A percentile compares a stretch with the other conserved stretches of the same genome.
phyloP scores from a whole-genome alignment of 1,284 basidiomycete species.

The Wallemia hederae region DNA sequence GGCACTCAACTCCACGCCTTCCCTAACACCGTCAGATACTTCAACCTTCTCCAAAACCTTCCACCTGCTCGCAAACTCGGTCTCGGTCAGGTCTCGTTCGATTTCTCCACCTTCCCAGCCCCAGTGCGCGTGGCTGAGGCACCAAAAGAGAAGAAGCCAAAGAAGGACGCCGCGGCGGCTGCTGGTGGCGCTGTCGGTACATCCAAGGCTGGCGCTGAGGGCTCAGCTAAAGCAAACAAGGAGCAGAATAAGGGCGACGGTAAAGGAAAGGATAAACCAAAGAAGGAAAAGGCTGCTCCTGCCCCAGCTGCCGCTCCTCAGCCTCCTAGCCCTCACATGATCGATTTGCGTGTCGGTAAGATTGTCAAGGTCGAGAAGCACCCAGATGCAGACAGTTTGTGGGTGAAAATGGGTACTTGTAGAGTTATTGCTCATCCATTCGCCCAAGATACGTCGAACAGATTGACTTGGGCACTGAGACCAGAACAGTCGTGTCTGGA shows the following conservation, averaged over 20 bases:
- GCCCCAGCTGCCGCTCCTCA: slow-evolving; percentile 22
- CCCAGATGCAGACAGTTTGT: slow-evolving; percentile 74
- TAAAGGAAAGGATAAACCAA: slow-evolving; percentile 21
- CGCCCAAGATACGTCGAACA: slow-evolving; percentile 86
- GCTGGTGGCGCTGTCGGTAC: slow-evolving; percentile 3
- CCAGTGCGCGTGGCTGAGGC: slow-evolving; percentile 6
- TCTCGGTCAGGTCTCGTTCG: neutral
- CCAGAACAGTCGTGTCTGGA: slow-evolving; percentile 75
- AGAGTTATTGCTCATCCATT: slow-evolving; percentile 1
- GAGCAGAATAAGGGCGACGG: slow-evolving; percentile 17
- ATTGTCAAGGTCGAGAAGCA: slow-evolving; percentile 48
- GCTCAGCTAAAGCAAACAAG: slow-evolving; percentile 14
- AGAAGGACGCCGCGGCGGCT: slow-evolving; percentile 10
- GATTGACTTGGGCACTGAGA: slow-evolving; percentile 35
- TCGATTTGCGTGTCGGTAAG: slow-evolving; percentile 46
- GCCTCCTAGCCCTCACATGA: slow-evolving; percentile 61
- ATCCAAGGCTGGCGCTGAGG: slow-evolving; percentile 2
- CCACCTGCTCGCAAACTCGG: neutral
- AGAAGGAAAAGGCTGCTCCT: slow-evolving; percentile 9
- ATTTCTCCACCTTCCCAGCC: neutral
- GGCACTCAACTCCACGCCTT: neutral
- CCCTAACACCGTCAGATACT: neutral
- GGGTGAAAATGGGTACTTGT: slow-evolving; percentile 36
- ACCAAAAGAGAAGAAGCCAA: slow-evolving; percentile 17
- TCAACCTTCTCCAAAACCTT: neutral